These are phyloP conservation scores for Nitzschia palea DNA, from an alignment of 108 stramenopile genomes.

Conservation along the genomic window DNA sequence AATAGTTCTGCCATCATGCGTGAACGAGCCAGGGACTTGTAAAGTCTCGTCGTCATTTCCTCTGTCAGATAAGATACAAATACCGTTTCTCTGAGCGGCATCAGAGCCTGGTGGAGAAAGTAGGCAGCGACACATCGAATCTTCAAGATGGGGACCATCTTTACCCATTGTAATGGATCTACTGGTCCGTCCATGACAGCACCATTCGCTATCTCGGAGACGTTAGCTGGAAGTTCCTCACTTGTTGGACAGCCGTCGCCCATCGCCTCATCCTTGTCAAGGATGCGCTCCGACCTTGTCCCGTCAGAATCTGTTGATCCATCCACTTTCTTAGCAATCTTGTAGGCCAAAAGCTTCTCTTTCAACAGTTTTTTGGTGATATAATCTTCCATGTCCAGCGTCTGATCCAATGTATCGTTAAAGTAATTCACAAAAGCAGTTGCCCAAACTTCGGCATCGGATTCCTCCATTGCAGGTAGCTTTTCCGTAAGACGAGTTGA, in stretches of 20 bases:
- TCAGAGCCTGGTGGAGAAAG: constrained; percentile 68
- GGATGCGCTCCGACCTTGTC: neutral
- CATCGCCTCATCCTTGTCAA: neutral
- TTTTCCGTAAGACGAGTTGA: constrained; percentile 35
- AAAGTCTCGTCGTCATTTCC: constrained; percentile 39
- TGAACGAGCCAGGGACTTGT: constrained; percentile 54
- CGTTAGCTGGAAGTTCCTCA: no score
- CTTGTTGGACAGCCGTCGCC: no score
- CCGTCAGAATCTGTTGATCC: constrained; percentile 1
- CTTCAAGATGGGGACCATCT: constrained; percentile 59
- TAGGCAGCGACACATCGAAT: constrained; percentile 71
- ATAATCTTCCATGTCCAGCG: constrained; percentile 40
- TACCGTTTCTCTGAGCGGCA: constrained; percentile 32
- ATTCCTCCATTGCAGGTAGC: constrained; percentile 22
- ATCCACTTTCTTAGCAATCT: constrained; percentile 5
- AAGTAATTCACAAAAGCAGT: constrained; percentile 40
- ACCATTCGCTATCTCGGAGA: no score
- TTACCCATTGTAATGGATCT: constrained; percentile 15
- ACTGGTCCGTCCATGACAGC: neutral
- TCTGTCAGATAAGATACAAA: constrained; percentile 37
- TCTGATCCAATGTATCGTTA: constrained; percentile 38
- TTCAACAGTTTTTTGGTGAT: constrained; percentile 31
- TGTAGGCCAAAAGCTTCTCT: constrained; percentile 36
- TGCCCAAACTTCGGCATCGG: constrained; percentile 47
- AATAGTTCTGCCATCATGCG: constrained; percentile 52